These are phyloP conservation scores for Leishmania braziliensis DNA, from an alignment of 208 protist genomes.

Conservation along the genomic window DNA sequence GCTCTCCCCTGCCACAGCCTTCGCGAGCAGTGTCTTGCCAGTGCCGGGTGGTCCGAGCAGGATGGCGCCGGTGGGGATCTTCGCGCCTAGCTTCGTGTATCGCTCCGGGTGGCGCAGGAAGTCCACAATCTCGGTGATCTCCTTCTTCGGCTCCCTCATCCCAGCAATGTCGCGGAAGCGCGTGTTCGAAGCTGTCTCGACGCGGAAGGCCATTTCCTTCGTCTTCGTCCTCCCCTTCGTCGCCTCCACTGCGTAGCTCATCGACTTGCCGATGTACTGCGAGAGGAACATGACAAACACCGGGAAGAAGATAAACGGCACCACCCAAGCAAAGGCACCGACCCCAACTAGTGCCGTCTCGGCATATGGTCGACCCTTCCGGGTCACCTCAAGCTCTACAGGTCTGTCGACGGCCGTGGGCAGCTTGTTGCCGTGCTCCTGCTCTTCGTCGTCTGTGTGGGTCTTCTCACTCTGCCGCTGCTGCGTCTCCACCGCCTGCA, in stretches of 20 bases:
- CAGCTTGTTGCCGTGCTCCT: not conserved
- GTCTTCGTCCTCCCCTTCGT: conserved; percentile 52
- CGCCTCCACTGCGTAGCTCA: conserved; percentile 49
- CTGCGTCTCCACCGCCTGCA: conserved; percentile 17
- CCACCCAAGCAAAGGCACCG: conserved; percentile 76
- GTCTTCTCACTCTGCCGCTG: conserved; percentile 27
- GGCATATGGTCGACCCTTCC: conserved; percentile 54
- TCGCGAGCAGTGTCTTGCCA: conserved; percentile 95
- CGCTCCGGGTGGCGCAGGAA: conserved; percentile 92
- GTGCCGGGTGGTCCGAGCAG: conserved; percentile 93
- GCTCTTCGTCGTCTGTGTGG: conserved; percentile 1
- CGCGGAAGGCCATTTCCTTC: conserved; percentile 74
- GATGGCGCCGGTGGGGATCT: conserved; percentile 85
- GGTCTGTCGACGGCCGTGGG: conserved; percentile 20
- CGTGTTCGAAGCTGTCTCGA: conserved; percentile 56
- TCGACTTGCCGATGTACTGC: conserved; percentile 64
- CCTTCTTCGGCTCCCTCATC: conserved; percentile 95
- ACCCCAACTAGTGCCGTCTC: conserved; percentile 66
- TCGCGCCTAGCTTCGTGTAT: conserved; percentile 78
- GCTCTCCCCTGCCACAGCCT: conserved; percentile 92
- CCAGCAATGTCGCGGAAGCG: conserved; percentile 88
- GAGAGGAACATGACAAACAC: conserved; percentile 78
- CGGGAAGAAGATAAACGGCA: conserved; percentile 87
- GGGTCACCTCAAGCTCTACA: conserved; percentile 39
- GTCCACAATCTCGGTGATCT: conserved; percentile 97